A percentile compares a stretch with the other conserved stretches of the same genome.
These are phyloP conservation scores for Coemansia sp. DNA, from an alignment of 192 early-diverging fungal species.

Conservation along the genomic window DNA sequence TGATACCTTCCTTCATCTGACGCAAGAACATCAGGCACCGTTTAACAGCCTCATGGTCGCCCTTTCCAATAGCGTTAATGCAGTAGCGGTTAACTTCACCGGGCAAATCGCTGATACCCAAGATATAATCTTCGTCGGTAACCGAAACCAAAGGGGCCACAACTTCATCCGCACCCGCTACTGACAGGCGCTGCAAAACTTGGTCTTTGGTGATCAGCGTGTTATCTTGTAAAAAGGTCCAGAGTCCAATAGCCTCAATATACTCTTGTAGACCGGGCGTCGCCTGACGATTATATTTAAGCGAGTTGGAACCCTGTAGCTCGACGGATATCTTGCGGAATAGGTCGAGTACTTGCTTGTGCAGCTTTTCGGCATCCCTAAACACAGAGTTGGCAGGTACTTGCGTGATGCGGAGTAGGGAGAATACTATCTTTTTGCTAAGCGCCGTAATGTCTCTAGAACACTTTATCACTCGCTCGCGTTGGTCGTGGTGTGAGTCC, in stretches of 20 bases:
- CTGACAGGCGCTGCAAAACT: constrained; percentile 27
- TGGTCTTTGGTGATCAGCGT: constrained; percentile 41
- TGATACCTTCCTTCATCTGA: constrained; percentile 48
- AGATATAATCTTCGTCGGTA: constrained; percentile 56
- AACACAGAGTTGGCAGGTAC: constrained; percentile 32
- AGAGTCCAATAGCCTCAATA: constrained; percentile 54
- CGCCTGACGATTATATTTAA: constrained; percentile 43
- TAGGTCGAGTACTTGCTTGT: constrained; percentile 33
- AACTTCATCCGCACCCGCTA: neutral
- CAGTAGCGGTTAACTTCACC: constrained; percentile 64
- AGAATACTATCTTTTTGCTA: constrained; percentile 59
- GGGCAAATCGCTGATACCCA: constrained; percentile 62
- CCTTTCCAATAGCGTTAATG: constrained; percentile 61
- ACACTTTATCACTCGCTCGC: constrained; percentile 56
- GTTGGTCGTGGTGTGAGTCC: constrained; percentile 57
- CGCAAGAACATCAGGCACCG: constrained; percentile 53
- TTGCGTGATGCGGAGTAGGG: constrained; percentile 50
- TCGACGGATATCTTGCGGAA: constrained; percentile 39
- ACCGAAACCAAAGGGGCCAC: constrained; percentile 21
- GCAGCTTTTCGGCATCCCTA: constrained; percentile 38
- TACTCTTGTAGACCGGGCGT: constrained; percentile 55
- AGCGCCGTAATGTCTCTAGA: constrained; percentile 58
- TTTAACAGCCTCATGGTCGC: constrained; percentile 44
- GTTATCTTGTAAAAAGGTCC: constrained; percentile 43
- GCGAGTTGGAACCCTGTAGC: constrained; percentile 45